A percentile compares a stretch with the other conserved stretches of the same genome.
phyloP scores from a whole-genome alignment of 2,329 filamentous ascomycete genomes.

The Pezicula neosporulosa region DNA sequence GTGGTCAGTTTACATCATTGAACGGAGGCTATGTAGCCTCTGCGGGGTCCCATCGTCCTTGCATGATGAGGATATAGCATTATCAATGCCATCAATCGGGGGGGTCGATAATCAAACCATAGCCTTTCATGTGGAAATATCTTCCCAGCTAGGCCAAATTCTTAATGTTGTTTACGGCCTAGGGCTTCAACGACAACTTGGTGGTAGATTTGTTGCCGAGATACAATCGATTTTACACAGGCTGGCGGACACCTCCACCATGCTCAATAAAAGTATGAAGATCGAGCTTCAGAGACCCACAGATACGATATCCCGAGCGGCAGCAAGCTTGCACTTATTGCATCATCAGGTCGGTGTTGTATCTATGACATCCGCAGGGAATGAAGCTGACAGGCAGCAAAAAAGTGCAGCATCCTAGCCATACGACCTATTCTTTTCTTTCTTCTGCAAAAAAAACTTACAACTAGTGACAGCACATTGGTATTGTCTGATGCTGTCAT shows the following conservation, averaged over 20 bases:
- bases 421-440: not conserved
- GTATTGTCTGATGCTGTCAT: not conserved
- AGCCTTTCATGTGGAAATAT: not conserved
- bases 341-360: not conserved
- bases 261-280: not conserved
- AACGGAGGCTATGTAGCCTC: not conserved
- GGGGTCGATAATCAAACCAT: not conserved
- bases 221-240: constrained; percentile 1
- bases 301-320: not conserved
- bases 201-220: not conserved
- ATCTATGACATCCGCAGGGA: not conserved
- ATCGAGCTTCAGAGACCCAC: not conserved
- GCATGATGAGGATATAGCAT: not conserved
- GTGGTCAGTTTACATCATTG: constrained; percentile 1
- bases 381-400: not conserved
- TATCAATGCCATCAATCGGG: not conserved
- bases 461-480: not conserved
- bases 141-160: not conserved
- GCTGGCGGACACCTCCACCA: not conserved
- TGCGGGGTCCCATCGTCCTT: not conserved
- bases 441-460: not conserved
- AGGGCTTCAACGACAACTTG: not conserved
- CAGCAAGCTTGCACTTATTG: not conserved
- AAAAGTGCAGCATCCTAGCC: not conserved
- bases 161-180: constrained; percentile 1